Evolutionary conservation across 2,329 filamentous ascomycete genomes (phyloP), one percentile per base, ranked within the genome.

Genomic region (Botryotinia convoluta): DNA sequence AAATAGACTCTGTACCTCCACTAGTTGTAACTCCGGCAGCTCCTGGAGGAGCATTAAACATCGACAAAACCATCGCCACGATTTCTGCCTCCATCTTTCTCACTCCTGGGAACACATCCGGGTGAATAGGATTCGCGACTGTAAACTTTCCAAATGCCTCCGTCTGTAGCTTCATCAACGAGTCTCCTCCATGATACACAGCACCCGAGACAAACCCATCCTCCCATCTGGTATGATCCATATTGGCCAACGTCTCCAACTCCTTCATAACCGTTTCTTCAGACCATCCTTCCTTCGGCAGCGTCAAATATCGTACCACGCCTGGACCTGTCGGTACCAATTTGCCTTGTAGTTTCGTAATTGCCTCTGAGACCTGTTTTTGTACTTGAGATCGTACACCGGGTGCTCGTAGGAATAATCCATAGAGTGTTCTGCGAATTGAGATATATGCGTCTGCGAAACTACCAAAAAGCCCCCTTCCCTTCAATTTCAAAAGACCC

Each of bases 1-100:
- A 86, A 79, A 99, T 99, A 74, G 94, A 97, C 83, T 99, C 96
- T 0, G 96, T 98, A 67, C 96, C 96, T 75, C 96, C 96, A 75
- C 92, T 93, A 2, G 96, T 98, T 26, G 93, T 94, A 16, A 96
- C 94, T 75, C 96, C 96, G 8, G 93, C 95, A 44, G 91, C 93
- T 72, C 90, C 91, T n/a, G 90, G 85, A 4, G 96, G 96, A 14
- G 92, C 94, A 82, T 97, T 93, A 86, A 98, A 99, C 82, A 99
- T 85, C 62, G 89, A 88, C 75, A 97, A 85, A 44, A 97, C 94
- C 95, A 99, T 99, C 77, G 95, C 92, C 70, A 99, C 96, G 75
- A 99, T 86, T 85, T 99, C 96, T 62, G 96, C 95, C 85, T 99
- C 96, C 96, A 99, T 99, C 88, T 99, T 99, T 79, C 96, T 88